These are phyloP conservation scores for Aspergillus avenaceus DNA, from an alignment of 495 filamentous ascomycete genomes.

Conservation along the genomic window DNA sequence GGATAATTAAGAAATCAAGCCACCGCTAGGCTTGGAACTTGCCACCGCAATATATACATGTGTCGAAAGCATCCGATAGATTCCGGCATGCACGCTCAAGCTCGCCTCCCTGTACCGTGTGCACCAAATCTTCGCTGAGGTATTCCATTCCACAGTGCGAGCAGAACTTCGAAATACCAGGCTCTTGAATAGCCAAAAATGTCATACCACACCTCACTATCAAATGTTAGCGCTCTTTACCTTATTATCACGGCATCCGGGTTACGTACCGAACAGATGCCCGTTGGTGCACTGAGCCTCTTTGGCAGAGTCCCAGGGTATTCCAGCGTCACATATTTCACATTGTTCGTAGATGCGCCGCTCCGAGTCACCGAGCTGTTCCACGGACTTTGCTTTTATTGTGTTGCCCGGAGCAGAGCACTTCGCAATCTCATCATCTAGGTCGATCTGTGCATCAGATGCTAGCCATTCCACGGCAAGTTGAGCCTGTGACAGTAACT, in stretches of 20 bases:
- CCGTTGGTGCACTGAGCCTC: conserved; percentile 44
- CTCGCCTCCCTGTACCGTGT: conserved; percentile 9
- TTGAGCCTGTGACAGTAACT: conserved; percentile 24
- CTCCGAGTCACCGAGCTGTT: conserved; percentile 20
- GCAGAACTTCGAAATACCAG: conserved; percentile 53
- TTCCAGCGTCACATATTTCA: conserved; percentile 41
- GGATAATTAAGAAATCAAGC: background rate
- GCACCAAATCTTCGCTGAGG: conserved; percentile 41
- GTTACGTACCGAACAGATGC: conserved; percentile 44
- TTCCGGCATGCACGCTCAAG: conserved; percentile 17
- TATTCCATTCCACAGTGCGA: conserved; percentile 45
- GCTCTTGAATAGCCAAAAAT: conserved; percentile 51
- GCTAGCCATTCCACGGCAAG: conserved; percentile 27
- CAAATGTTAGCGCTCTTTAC: conserved; percentile 1
- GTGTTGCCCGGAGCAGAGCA: conserved; percentile 11
- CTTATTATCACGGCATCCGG: background rate
- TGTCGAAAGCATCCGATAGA: conserved; percentile 47
- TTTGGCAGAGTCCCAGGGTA: conserved; percentile 32
- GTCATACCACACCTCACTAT: conserved; percentile 53
- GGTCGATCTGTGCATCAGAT: conserved; percentile 20
- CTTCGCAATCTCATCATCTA: conserved; percentile 31
- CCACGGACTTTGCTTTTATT: conserved; percentile 22
- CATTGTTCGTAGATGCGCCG: conserved; percentile 39
- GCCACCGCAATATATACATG: conserved; percentile 51
- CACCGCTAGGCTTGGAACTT: conserved; percentile 37